Conservation (phyloP, 768 basidiomycete species). For the Tylopilus intermedius region DNA sequence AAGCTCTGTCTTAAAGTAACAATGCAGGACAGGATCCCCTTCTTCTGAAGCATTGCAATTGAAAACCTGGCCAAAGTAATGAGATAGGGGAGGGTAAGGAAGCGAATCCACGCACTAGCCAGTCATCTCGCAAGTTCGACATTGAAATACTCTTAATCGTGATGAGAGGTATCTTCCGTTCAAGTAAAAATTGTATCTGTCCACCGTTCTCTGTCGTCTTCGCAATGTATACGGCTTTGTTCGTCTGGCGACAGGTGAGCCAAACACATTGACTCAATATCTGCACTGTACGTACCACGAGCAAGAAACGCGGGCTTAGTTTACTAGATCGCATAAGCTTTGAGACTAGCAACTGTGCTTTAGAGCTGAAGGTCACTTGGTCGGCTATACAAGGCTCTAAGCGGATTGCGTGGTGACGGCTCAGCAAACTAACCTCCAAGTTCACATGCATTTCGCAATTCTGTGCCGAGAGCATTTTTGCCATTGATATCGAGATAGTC, state of each 20-base stretch:
- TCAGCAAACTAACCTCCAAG: slow-evolving; percentile 55
- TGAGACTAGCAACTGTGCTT: slow-evolving; percentile 77
- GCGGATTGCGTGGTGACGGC: background rate
- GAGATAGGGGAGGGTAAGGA: background rate
- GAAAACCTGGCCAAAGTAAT: slow-evolving; percentile 51
- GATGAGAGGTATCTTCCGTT: slow-evolving; percentile 85
- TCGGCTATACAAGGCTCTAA: slow-evolving; percentile 47
- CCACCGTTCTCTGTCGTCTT: slow-evolving; percentile 62
- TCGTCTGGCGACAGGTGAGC: slow-evolving; percentile 19
- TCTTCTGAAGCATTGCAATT: slow-evolving; percentile 81
- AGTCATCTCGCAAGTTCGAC: slow-evolving; percentile 91
- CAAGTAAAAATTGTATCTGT: slow-evolving; percentile 49
- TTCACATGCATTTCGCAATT: slow-evolving; percentile 66
- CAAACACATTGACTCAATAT: background rate
- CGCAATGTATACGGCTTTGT: slow-evolving; percentile 78
- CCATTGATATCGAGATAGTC: slow-evolving; percentile 93
- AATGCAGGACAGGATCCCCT: slow-evolving; percentile 89
- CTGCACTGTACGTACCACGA: slow-evolving; percentile 59
- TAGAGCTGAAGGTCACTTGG: slow-evolving; percentile 76
- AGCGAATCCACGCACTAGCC: slow-evolving; percentile 59
- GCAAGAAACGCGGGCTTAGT: slow-evolving; percentile 82
- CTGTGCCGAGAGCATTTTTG: slow-evolving; percentile 69
- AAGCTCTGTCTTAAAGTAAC: slow-evolving; percentile 94
- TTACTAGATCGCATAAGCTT: slow-evolving; percentile 84
- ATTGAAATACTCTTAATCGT: slow-evolving; percentile 83